Percentiles rank a stretch among this genome's conserved stretches.
These are phyloP conservation scores for Oldenlandia corymbosa DNA, from an alignment of 257 asterid genomes.

Conservation along the genomic window DNA sequence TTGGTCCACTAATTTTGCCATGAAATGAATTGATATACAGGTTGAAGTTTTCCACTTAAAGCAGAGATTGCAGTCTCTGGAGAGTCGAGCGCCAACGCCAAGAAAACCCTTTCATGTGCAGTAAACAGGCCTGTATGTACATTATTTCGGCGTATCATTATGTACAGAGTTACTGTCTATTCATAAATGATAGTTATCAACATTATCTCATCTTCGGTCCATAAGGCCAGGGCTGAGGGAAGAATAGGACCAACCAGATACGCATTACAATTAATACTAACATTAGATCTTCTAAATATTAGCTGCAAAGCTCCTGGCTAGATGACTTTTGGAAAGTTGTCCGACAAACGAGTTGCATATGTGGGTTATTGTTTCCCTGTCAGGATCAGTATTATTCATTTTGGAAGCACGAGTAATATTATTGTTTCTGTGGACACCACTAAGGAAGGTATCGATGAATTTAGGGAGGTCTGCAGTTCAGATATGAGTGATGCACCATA, in stretches of 20 bases:
- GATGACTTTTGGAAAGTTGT: neutral
- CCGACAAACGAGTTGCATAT: no score
- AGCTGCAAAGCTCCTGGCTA: neutral
- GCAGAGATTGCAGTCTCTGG: conserved; percentile 88
- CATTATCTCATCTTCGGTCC: neutral
- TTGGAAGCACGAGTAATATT: no score
- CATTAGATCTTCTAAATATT: no score
- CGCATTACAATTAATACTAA: neutral
- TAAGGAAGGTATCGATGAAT: no score
- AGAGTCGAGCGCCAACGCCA: conserved; percentile 84
- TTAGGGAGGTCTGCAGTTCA: no score
- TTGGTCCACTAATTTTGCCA: neutral
- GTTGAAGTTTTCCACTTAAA: conserved; percentile 90
- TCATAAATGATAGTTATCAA: neutral
- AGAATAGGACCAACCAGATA: neutral
- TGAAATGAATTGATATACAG: conserved; percentile 34
- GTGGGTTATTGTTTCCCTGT: no score
- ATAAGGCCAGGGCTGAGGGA: neutral
- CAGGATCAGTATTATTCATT: no score
- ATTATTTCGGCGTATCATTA: neutral
- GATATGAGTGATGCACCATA: neutral
- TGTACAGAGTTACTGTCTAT: conserved; percentile 8
- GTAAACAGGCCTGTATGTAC: conserved; percentile 1
- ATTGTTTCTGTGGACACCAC: no score
- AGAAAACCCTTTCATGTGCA: conserved; percentile 81